A percentile compares a stretch with the other conserved stretches of the same genome.
phyloP scores from a whole-genome alignment of 1,284 basidiomycete genomes.

The Cutaneotrichosporon cavernicola region DNA sequence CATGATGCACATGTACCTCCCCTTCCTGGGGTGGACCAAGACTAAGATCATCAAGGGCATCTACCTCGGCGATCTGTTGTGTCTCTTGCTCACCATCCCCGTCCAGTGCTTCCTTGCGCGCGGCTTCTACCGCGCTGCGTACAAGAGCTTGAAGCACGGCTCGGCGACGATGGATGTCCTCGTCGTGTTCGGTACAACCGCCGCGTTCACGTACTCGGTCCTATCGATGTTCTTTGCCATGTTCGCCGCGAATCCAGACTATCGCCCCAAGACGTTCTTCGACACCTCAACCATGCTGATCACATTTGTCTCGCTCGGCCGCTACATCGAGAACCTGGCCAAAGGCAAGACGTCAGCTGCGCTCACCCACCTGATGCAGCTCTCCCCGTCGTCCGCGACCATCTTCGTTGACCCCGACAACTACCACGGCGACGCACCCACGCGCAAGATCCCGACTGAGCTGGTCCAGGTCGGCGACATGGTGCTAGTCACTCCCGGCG shows the following conservation, averaged over 20 bases:
- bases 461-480: constrained; percentile 91
- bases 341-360: constrained; percentile 97
- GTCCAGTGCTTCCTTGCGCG: constrained; percentile 89
- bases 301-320: constrained; percentile 92
- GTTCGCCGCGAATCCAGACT: constrained; percentile 60
- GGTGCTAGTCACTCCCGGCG: constrained; percentile 92
- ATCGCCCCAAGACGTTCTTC: constrained; percentile 87
- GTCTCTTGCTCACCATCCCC: constrained; percentile 80
- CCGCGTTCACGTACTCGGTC: constrained; percentile 88
- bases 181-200: constrained; percentile 89
- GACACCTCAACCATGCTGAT: constrained; percentile 99
- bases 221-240: constrained; percentile 67
- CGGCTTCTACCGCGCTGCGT: constrained; percentile 85
- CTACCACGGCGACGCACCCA: constrained; percentile 67
- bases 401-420: constrained; percentile 68
- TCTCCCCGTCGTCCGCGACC: constrained; percentile 90
- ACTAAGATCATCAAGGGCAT: constrained; percentile 61
- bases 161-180: constrained; percentile 89
- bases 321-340: constrained; percentile 93
- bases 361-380: constrained; percentile 90
- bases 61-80: constrained; percentile 80
- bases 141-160: constrained; percentile 83
- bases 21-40: constrained; percentile 52
- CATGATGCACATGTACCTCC: constrained; percentile 73
- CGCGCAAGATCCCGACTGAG: constrained; percentile 87